Conservation (phyloP, 2,329 filamentous ascomycete genomes). For the Aspergillus puulaauensis region DNA sequence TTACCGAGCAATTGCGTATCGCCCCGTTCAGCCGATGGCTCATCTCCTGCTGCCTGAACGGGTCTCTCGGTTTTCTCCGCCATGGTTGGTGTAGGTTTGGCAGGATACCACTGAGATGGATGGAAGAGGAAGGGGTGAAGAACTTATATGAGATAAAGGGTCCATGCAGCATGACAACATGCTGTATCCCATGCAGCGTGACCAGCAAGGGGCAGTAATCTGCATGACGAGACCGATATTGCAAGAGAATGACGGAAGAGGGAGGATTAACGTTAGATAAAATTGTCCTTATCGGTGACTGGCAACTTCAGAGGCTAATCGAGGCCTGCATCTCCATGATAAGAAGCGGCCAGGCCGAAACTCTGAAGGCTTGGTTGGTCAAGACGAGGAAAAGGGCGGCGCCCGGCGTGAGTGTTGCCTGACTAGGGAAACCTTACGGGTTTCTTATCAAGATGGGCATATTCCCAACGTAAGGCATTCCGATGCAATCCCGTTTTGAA, state of each 20-base stretch:
- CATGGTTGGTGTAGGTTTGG: conserved; percentile 11
- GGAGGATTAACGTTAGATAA: background rate
- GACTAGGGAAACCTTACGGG: background rate
- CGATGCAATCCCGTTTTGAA: background rate
- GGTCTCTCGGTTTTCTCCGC: conserved; percentile 2
- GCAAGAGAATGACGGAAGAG: background rate
- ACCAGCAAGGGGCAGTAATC: background rate
- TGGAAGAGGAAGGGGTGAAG: background rate
- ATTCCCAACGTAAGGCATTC: background rate
- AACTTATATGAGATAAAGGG: background rate
- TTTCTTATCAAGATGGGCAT: background rate
- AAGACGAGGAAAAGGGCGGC: too few relatives aligned
- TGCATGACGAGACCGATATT: background rate
- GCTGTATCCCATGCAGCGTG: background rate
- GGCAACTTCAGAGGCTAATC: background rate
- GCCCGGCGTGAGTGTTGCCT: background rate
- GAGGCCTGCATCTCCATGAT: background rate
- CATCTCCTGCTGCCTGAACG: background rate
- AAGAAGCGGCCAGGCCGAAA: conserved; percentile 4
- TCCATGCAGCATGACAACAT: background rate
- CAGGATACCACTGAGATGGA: background rate
- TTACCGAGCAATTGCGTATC: conserved; percentile 21
- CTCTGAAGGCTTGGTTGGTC: too few relatives aligned
- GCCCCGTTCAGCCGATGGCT: conserved; percentile 11
- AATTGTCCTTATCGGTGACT: conserved; percentile 6